phyloP scores from a whole-genome alignment of 176 grass and related monocot species.

The Puya raimondii region DNA sequence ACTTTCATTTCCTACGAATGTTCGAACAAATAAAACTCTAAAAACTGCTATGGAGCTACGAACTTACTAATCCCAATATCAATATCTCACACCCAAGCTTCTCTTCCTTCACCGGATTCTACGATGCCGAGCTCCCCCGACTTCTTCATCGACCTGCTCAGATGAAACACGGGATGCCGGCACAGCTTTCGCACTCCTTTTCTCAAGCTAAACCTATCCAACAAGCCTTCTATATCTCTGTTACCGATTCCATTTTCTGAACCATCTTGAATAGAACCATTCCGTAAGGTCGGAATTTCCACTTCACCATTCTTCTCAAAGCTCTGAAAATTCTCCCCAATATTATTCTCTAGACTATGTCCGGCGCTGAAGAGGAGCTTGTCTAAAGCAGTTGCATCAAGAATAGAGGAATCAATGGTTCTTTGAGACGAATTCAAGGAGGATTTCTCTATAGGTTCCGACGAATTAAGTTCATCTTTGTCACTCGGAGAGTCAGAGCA shows the following conservation, averaged over 20 bases:
- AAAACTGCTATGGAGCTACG: neutral
- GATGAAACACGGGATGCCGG: conserved; percentile 80
- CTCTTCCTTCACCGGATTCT: conserved; percentile 55
- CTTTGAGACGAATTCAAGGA: conserved; percentile 9
- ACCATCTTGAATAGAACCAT: conserved; percentile 13
- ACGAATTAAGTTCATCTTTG: conserved; percentile 33
- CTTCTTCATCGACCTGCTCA: conserved; percentile 78
- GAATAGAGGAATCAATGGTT: conserved; percentile 24
- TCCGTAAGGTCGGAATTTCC: conserved; percentile 18
- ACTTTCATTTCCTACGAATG: neutral
- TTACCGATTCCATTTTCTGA: conserved; percentile 38
- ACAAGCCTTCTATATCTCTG: conserved; percentile 35
- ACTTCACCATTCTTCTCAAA: conserved; percentile 24
- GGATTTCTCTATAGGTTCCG: conserved; percentile 24
- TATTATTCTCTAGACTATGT: neutral
- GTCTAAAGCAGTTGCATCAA: conserved; percentile 33
- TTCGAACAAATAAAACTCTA: neutral
- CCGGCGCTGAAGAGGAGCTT: conserved; percentile 19
- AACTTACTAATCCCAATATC: neutral
- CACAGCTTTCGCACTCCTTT: conserved; percentile 83
- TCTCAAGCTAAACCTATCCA: conserved; percentile 75
- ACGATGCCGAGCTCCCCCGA: conserved; percentile 41
- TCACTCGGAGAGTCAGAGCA: conserved; percentile 51
- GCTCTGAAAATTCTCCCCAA: conserved; percentile 13
- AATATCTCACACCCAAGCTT: conserved; percentile 66